Evolutionary conservation across 2,329 filamentous ascomycete species (phyloP), one percentile per base, ranked within the genome.

Genomic region (Claviceps sp.): DNA sequence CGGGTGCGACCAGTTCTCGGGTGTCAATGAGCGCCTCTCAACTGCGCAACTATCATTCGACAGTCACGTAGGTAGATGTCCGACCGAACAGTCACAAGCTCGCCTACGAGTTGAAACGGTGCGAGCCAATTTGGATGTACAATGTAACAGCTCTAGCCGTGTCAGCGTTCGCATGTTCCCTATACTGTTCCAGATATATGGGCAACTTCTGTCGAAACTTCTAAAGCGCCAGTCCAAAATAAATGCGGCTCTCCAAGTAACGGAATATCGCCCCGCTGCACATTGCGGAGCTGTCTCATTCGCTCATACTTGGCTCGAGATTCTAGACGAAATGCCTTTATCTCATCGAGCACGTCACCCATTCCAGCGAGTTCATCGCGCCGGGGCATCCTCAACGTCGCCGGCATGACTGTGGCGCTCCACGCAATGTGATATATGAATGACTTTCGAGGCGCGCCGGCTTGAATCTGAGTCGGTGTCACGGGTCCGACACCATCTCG

Each of bases 371-470:
- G 54, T 6, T 68, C 63, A 7, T 43, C 52, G 34, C 50, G 53
- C 4, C 59, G 54, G 0, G 71, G 72, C 22, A 56, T 44, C 3
- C 50, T 52, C 30, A 69, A 54, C 14, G 55, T 54, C 0, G 44
- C 50, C 7, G 72, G 70, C 55, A 70, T 63, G 3, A 77, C 54
- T 14, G 78, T 57, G 50, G 77, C 68, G 53, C 72, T 69, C 78
- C 78, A 81, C 0, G 77, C 77, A 1, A 67, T 69, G 30, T 72
- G 66, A 56, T 74, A 80, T 41, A 81, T 61, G 51, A 69, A 71
- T 1, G 67, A 63, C 0, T 67, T 63, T 0, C 61, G 47, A 4
- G 77, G 77, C 4, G 72, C 75, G 1, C 78, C 78, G 0, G 74
- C 74, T 2, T 60, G 63, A 16, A 76, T 63, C 51, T 81, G 78